Base-by-base conservation (phyloP, 2,329 filamentous ascomycete genomes). In the Helotiales sp. region DNA sequence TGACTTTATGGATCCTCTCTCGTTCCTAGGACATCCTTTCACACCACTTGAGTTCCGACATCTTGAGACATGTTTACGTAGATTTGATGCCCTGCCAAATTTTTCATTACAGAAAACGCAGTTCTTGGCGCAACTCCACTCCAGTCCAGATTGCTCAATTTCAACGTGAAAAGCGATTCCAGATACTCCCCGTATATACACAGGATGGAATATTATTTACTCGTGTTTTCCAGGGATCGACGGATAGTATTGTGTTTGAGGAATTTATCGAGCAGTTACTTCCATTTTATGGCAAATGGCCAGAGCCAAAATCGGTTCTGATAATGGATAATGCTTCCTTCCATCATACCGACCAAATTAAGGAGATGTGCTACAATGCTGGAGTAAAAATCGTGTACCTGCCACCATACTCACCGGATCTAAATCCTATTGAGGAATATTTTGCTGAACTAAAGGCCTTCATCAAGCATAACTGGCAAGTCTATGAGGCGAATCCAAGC, bases 191-290 rank as follows among this genome's bases (percentile, higher is more conserved):
- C 15, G 71, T 70, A 26, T 76, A 74, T 64, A 49, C 71, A 63
- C 60, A 67, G 63, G 72, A 72, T 63, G 66, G 75, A 7, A 70
- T 78, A 30, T n/a, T 77, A 17, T 64, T 73, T 10, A 64, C 58
- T 15, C 69, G 73, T 30, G 71, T 77, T 3, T 77, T 75, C 62
- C 64, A 74, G n/a, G n/a, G n/a, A n/a, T n/a, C n/a, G n/a, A n/a
- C n/a, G n/a, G n/a, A n/a, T n/a, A n/a, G n/a, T n/a, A 60, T 50
- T 20, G 57, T 76, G 54, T 77, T 76, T 63, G 72, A 77, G 54
- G 71, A 76, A 57, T 77, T 76, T 62, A 74, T 79, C 37, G 73
- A 77, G 68, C 70, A 79, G 72, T 69, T 79, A 11, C 74, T 80
- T 32, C 73, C 71, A 4, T 65, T 73, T 45, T 79, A 75, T 67